Base-by-base conservation (phyloP, 176 grass and related monocot species). In the Phyllostachys edulis region DNA sequence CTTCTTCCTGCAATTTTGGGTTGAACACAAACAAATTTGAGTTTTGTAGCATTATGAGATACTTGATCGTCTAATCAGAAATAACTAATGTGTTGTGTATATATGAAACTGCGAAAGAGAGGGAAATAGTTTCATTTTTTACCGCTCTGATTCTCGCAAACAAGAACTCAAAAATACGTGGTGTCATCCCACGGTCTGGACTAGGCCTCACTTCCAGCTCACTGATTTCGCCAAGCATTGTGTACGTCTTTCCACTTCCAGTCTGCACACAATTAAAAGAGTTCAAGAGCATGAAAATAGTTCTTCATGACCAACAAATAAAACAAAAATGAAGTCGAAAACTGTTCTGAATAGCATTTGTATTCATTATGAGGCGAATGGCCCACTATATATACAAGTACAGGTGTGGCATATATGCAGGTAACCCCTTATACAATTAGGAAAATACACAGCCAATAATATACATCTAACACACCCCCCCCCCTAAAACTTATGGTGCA, bases 141-240 rank as follows among this genome's bases (percentile, higher is more conserved):
- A 98, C 96, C 67, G 91, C 93, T 95, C 90, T 92, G 78, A 96
- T 98, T 90, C 96, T 95, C 13, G 96, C 93, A 82, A 98, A 98
- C 69, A 98, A 82, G 83, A 94, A 98, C 83, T 98, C 96, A 56
- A 98, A 98, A 71, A 98, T 96, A 9, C 91, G 89, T 75, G 96
- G 96, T 77, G 96, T 98, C 91, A 98, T 98, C 60, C 93, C 96
- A 44, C 93, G 80, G 73, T 95, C 91, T 81, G 47, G 85, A 83
- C 93, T 99, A 86, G 93, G 93, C 37, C 80, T 89, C 51, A 87
- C 74, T 87, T 98, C 93, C 24, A 98, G 65, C 72, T 99, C 93
- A 67, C 84, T 91, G 42, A 99, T 92, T 81, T 94, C 96, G 1
- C 96, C 96, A 41, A 95, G 93, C 96, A 99, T 99, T 24, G 96